phyloP scores from a whole-genome alignment of 2,329 filamentous ascomycete genomes.

The Clarireedia monteithiana region DNA sequence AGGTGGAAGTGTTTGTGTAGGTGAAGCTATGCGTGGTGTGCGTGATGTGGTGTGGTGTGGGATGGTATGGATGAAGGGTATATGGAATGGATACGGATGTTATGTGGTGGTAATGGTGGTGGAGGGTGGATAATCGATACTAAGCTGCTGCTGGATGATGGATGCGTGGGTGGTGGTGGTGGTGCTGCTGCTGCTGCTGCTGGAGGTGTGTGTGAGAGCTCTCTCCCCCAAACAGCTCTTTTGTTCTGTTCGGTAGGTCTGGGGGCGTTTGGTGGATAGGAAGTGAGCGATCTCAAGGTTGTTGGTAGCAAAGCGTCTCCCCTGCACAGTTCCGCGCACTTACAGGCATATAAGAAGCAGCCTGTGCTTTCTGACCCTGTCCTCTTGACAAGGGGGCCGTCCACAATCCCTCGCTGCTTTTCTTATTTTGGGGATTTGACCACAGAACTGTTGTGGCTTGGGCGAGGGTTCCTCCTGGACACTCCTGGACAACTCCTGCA shows the following conservation, averaged over 20 bases:
- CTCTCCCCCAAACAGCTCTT: not conserved
- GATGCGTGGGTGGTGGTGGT: not conserved
- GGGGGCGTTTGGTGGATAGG: not conserved
- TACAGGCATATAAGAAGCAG: conserved; percentile 1
- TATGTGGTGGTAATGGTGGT: too few species aligned
- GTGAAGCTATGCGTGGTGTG: too few species aligned
- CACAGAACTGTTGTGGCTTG: conserved; percentile 12
- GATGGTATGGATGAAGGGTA: too few species aligned
- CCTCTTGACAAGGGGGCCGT: not conserved
- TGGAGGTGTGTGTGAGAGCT: too few species aligned
- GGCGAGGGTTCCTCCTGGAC: conserved; percentile 5
- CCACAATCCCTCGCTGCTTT: conserved; percentile 4
- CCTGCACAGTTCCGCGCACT: not conserved
- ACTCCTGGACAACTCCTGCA: not conserved
- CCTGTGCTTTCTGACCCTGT: not conserved
- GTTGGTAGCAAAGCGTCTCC: not conserved
- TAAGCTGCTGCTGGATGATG: not conserved
- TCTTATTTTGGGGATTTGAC: not conserved
- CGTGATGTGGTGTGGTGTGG: too few species aligned
- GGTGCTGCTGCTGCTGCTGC: not conserved
- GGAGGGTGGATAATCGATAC: too few species aligned
- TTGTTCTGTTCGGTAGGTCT: not conserved
- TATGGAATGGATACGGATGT: too few species aligned
- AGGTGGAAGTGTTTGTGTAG: too few species aligned
- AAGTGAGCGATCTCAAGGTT: conserved; percentile 6